Percentiles rank a stretch among this genome's conserved stretches.
These are phyloP conservation scores for Domatiomyces catenatus DNA, from an alignment of 2,329 filamentous ascomycete species.

Conservation along the genomic window DNA sequence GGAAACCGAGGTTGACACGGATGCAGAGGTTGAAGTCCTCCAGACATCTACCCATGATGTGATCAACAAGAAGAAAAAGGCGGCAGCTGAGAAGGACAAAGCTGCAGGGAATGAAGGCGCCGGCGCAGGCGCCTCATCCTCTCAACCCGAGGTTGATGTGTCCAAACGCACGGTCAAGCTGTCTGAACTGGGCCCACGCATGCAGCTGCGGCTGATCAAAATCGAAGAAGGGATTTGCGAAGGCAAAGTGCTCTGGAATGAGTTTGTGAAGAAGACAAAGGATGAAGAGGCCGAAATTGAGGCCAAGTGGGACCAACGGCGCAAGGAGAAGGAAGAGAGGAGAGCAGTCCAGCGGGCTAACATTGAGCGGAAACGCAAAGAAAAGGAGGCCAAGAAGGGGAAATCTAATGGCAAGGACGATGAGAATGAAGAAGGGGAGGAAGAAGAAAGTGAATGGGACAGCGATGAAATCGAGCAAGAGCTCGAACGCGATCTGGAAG, in stretches of 20 bases:
- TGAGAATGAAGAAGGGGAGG: slow-evolving; percentile 38
- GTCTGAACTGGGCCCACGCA: slow-evolving; percentile 77
- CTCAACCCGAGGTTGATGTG: slow-evolving; percentile 33
- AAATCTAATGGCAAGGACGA: slow-evolving; percentile 32
- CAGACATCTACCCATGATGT: slow-evolving; percentile 39
- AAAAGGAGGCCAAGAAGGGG: slow-evolving; percentile 28
- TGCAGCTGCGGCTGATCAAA: slow-evolving; percentile 81
- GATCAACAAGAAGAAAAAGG: slow-evolving; percentile 30
- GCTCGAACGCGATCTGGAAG: slow-evolving; percentile 19
- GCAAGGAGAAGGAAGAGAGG: slow-evolving; percentile 66
- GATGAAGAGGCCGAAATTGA: slow-evolving; percentile 66
- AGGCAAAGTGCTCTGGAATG: slow-evolving; percentile 94
- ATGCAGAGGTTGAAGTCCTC: slow-evolving; percentile 82
- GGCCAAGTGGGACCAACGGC: slow-evolving; percentile 62
- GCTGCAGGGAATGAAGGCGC: slow-evolving; percentile 29
- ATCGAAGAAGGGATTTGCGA: slow-evolving; percentile 86
- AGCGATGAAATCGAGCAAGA: slow-evolving; percentile 30
- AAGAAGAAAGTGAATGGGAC: slow-evolving; percentile 35
- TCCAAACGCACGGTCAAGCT: slow-evolving; percentile 83
- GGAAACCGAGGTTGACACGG: slow-evolving; percentile 83
- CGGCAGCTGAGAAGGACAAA: slow-evolving; percentile 22
- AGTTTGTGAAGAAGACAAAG: slow-evolving; percentile 73
- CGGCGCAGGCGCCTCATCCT: slow-evolving; percentile 30
- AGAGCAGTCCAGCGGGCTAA: slow-evolving; percentile 77
- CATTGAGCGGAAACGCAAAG: slow-evolving; percentile 65